These are phyloP conservation scores for Ophiocytium majus DNA, from an alignment of 352 stramenopile species.

Conservation along the genomic window DNA sequence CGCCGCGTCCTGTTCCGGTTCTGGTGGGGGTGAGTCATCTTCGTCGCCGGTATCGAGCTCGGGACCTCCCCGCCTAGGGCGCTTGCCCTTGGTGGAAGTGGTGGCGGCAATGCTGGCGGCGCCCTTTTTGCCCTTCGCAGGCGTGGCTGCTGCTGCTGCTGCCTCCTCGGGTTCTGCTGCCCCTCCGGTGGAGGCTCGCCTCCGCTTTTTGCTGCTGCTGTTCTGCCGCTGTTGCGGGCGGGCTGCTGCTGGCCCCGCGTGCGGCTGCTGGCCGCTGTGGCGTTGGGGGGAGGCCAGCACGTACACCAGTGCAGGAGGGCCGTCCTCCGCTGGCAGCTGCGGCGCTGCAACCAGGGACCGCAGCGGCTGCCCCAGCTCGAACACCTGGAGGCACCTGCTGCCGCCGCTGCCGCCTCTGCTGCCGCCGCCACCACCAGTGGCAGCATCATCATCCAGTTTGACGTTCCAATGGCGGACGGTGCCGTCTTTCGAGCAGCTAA, in stretches of 20 bases:
- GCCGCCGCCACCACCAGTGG: too few species aligned
- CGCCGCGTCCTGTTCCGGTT: too few species aligned
- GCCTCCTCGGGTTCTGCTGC: not conserved
- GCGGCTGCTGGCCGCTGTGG: not conserved
- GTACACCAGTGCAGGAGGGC: not conserved
- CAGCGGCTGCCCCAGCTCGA: not conserved
- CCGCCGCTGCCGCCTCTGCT: too few species aligned
- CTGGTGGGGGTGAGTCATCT: too few species aligned
- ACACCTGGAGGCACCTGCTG: not conserved
- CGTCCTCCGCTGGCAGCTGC: not conserved
- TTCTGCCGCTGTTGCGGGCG: too few species aligned
- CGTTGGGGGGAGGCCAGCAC: not conserved
- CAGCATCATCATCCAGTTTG: not conserved
- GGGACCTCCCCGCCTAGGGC: too few species aligned
- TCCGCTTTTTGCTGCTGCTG: not conserved
- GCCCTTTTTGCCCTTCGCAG: not conserved
- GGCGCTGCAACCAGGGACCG: not conserved
- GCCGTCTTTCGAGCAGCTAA: not conserved
- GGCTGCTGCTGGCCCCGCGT: not conserved
- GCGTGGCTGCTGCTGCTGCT: not conserved
- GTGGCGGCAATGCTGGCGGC: too few species aligned
- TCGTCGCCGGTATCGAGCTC: too few species aligned
- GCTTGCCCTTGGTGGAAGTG: too few species aligned
- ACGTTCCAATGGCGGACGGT: slow-evolving; percentile 9
- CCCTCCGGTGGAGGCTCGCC: not conserved